Evolutionary conservation across 768 basidiomycete species (phyloP), one percentile per base, ranked within the genome.

Genomic region (Auricularia sp.): DNA sequence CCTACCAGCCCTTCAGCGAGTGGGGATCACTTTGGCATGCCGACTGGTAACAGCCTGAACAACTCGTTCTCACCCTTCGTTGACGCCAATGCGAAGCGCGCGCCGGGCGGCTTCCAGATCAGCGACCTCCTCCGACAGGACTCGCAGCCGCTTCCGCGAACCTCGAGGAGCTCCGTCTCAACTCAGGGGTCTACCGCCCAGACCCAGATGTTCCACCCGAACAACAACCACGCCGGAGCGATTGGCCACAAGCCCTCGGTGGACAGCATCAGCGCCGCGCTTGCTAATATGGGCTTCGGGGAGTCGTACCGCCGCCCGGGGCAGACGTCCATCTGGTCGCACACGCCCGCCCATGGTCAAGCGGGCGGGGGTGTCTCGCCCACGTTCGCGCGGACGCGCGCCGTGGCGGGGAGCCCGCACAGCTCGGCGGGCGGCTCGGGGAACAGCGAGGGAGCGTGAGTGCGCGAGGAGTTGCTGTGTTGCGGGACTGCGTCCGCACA

Each of bases 1-100:
- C 10, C 62, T 44, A 54, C 44, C n/a, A 66, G 62, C 39, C 62
- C 36, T 34, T 63, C 62, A 11, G 58, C 65, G 61, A 7, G 51
- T 11, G 61, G n/a, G 6, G 62, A 59, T 21, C 34, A 16, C 16
- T 14, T 35, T 11, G 39, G 47, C 10, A 61, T 62, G 33, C 54
- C 8, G 12, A 54, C 47, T 18, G 34, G 44, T 42, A 42, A 29
- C 64, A 54, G n/a, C 64, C 16, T 35, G 36, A 44, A 42, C 64
- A 62, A 21, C 23, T 65, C n/a, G 29, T 21, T 35, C 35, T 33
- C 14, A 61, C 21, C 36, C 44, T 64, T 34, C 36, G 34, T 23
- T 62, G 21, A 36, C 33, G 36, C 14, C 21, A n/a, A 6, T 42
- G 21, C 36, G 39, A 23, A 43, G 21, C 61, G 43, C 18, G 34